Evolutionary conservation across 2,329 filamentous ascomycete species (phyloP).

Genomic region (Triangularia verruculosa): DNA sequence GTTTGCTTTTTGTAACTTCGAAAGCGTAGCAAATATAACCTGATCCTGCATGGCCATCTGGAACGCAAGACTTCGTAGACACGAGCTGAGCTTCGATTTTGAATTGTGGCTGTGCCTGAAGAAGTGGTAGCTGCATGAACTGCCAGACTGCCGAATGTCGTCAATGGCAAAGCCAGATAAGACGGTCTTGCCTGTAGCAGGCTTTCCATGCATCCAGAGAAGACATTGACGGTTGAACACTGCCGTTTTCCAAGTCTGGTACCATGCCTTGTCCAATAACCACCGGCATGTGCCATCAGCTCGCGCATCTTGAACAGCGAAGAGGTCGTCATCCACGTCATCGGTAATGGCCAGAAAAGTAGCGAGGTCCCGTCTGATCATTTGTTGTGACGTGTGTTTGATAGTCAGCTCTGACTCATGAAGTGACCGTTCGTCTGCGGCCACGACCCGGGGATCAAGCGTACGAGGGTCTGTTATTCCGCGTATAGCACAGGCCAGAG

Average conservation of each 20-base stretch:
- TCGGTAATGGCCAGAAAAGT: constrained; percentile 17
- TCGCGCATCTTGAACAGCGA: not conserved
- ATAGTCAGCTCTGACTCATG: not conserved
- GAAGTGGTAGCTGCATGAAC: constrained; percentile 34
- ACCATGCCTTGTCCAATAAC: not conserved
- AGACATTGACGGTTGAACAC: constrained; percentile 16
- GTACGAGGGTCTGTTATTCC: not conserved
- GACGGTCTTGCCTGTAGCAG: constrained; percentile 35
- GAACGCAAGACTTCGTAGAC: constrained; percentile 33
- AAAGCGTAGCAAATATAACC: constrained; percentile 18
- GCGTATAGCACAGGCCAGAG: not conserved
- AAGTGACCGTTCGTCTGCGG: not conserved
- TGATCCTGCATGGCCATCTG: constrained; percentile 33
- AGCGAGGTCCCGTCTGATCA: not conserved
- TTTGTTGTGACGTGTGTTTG: not conserved
- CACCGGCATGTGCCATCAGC: not conserved
- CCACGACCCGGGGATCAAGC: not conserved
- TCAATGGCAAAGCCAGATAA: constrained; percentile 31
- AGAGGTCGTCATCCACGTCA: not conserved
- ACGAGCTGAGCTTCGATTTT: constrained; percentile 27
- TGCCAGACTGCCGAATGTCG: constrained; percentile 19
- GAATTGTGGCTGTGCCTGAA: constrained; percentile 33
- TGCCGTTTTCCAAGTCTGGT: constrained; percentile 6
- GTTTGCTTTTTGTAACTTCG: constrained; percentile 24
- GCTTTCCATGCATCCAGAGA: constrained; percentile 34